Evolutionary conservation across 2,329 filamentous ascomycete species (phyloP), one percentile per base, ranked within the genome.

Genomic region (Aureobasidium sp.): DNA sequence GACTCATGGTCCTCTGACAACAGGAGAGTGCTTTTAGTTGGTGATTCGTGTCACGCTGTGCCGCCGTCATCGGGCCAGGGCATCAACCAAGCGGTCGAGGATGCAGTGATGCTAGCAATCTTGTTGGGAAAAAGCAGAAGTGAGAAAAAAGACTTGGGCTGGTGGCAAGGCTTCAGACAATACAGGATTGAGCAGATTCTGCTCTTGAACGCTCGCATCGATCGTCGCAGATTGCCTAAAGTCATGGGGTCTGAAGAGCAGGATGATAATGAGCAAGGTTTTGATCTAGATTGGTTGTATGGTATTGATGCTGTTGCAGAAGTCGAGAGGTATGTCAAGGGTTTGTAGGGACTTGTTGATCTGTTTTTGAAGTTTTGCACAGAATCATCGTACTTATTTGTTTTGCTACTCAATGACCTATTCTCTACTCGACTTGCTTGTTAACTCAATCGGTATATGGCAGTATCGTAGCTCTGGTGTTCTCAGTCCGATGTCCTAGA

Each of bases 21-120:
- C 6, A 71, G 78, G 10, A 74, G 80, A 0, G 75, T 83, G 2
- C 74, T 85, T 5, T 70, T 86, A 1, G 71, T 84, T 2, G 83
- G 83, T 4, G 83, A 85, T 69, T 82, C 82, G 2, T 82, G 81
- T 0, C 82, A 85, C 70, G 81, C 82, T 0, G 72, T 85, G 61
- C 78, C 80, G 2, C 77, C 83, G 0, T 79, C 77, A 6, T 78
- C 78, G 0, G 82, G 82, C 1, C 82, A 85, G 69, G 83, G 83
- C 0, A 77, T 79, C 0, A 80, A 77, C 4, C 82, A 84, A 69
- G 82, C 80, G 0, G 67, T 85, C 12, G 82, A 85, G 68, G 83
- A 85, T 69, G 76, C 75, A 0, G 78, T 81, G 64, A 74, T 77
- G 0, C 71, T 84, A 10, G 71, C 75, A 0, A 63, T 81, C 27